Base-by-base conservation (phyloP, 306 rosid species). In the Begonia masoniana region DNA sequence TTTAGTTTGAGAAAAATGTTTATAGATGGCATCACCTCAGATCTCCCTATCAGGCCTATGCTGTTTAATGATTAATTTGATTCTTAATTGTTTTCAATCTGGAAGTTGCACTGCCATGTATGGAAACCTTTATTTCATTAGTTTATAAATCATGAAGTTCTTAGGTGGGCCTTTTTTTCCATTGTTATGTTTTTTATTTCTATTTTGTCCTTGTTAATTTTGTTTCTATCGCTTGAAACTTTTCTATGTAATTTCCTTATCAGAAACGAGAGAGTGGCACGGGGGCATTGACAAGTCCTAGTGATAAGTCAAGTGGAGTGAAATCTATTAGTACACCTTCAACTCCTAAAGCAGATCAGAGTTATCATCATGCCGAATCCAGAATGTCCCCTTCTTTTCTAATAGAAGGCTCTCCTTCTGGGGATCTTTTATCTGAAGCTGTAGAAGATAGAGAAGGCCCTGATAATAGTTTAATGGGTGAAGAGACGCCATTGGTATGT, bases 241-340 rank as follows among this genome's bases (percentile, higher is more conserved):
- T 55, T 68, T 56, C 63, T 68, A 5, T 58, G 39, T 31, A 26
- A 26, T 26, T 26, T 70, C 52, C 64, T 58, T 51, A 56, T 71
- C 86, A 91, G 97, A 91, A 91, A 91, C 94, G 92, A 59, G 97
- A 91, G 66, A 70, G 75, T 75, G 78, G 82, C 50, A 53, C 51
- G 26, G 74, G 80, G 64, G 46, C 79, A 60, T 66, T 79, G 70
- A 68, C 87, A 55, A 79, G 76, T 74, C 55, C 76, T 5, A 86
- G 94, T 65, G 96, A 91, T 68, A 86, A 74, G 78, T 91, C 92
- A 35, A 86, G 94, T 70, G 97, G 94, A 63, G 85, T 81, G 43
- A 86, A 80, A 75, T 85, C 97, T 62, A 56, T 69, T 24, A 83
- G 94, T 70, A 77, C 83, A 41, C 96, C 97, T 62, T 86, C 97